Percentiles rank a stretch among this genome's conserved stretches.
Evolutionary conservation across 495 filamentous ascomycete species (phyloP).

Genomic region (Bathelium albidoporum): DNA sequence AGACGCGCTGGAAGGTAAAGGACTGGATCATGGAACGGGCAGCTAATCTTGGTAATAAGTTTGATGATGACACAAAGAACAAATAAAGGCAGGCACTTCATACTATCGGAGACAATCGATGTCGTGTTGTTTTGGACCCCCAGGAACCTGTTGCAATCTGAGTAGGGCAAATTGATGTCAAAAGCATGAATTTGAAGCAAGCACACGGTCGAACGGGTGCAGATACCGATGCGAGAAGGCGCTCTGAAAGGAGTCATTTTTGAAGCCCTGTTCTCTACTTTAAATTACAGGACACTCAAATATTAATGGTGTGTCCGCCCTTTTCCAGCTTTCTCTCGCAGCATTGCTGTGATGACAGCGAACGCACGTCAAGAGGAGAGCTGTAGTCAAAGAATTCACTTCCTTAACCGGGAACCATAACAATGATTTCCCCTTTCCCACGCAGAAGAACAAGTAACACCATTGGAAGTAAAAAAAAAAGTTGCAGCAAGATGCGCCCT

Average conservation of each 20-base stretch:
- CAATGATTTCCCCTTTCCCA: not conserved
- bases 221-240: not conserved
- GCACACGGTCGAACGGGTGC: no score
- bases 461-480: not conserved
- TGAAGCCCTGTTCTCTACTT: not conserved
- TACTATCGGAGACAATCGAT: not conserved
- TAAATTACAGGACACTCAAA: constrained; percentile 1
- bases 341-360: not conserved
- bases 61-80: not conserved
- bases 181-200: not conserved
- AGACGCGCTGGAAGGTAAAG: not conserved
- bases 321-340: not conserved
- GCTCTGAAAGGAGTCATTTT: not conserved
- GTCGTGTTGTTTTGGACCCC: not conserved
- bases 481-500: constrained; percentile 1
- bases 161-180: not conserved
- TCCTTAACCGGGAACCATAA: not conserved
- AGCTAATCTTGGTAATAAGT: not conserved
- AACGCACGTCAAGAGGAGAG: not conserved
- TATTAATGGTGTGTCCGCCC: not conserved
- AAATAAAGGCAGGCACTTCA: not conserved
- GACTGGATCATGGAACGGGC: not conserved
- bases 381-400: not conserved
- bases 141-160: no score
- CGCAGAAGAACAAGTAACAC: not conserved